Evolutionary conservation across 2,329 filamentous ascomycete genomes (phyloP).

Genomic region (Colletotrichum sp.): DNA sequence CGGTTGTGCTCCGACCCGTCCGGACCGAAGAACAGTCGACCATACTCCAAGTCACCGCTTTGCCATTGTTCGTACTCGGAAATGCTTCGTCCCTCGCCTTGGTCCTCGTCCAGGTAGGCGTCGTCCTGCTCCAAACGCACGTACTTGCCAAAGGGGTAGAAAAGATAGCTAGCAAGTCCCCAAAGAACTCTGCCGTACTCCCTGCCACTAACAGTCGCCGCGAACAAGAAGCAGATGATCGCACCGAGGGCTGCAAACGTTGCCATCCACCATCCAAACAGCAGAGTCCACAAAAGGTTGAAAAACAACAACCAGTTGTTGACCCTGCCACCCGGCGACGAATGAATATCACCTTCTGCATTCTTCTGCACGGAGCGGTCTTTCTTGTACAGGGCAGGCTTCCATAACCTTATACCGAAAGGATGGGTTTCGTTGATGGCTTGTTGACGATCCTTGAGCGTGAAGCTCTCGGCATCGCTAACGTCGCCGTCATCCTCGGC

Average conservation of each 20-base stretch:
- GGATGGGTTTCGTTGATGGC: slow-evolving; percentile 99
- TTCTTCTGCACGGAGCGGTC: slow-evolving; percentile 94
- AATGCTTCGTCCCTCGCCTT: slow-evolving; percentile 94
- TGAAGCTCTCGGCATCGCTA: slow-evolving; percentile 97
- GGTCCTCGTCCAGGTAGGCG: slow-evolving; percentile 90
- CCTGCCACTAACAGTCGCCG: slow-evolving; percentile 77
- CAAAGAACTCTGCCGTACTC: slow-evolving; percentile 88
- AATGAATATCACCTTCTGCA: slow-evolving; percentile 96
- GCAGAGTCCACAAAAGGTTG: slow-evolving; percentile 87
- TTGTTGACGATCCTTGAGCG: slow-evolving; percentile 93
- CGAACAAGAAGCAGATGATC: slow-evolving; percentile 78
- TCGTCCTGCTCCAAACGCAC: slow-evolving; percentile 94
- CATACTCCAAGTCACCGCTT: slow-evolving; percentile 94
- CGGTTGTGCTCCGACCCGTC: slow-evolving; percentile 74
- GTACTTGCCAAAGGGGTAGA: slow-evolving; percentile 97
- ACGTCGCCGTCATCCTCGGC: slow-evolving; percentile 71
- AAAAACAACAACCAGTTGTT: slow-evolving; percentile 85
- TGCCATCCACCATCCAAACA: slow-evolving; percentile 97
- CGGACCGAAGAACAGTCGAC: slow-evolving; percentile 93
- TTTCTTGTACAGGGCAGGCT: slow-evolving; percentile 98
- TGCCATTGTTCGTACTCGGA: slow-evolving; percentile 99
- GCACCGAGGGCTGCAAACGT: slow-evolving; percentile 77
- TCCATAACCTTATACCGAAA: slow-evolving; percentile 98
- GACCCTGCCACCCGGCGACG: slow-evolving; percentile 85
- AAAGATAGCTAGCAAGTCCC: slow-evolving; percentile 83